phyloP scores from a whole-genome alignment of 2,329 filamentous ascomycete genomes.

The Pyrenochaeta sp. region DNA sequence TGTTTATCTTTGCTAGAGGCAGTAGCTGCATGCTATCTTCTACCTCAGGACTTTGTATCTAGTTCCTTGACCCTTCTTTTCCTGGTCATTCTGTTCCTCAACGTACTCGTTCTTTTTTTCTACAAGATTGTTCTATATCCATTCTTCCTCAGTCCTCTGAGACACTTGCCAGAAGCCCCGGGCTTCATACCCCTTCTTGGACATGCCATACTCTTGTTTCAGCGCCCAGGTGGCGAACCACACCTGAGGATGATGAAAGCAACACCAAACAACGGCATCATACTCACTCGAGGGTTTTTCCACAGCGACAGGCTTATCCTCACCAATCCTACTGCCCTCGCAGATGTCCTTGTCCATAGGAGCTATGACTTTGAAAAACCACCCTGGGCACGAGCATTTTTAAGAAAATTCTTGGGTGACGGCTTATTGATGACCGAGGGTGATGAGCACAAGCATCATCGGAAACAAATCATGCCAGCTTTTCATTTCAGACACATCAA shows the following conservation, averaged over 20 bases:
- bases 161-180: slow-evolving; percentile 46
- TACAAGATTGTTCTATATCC: slow-evolving; percentile 45
- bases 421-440: slow-evolving; percentile 61
- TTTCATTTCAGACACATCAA: slow-evolving; percentile 89
- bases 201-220: slow-evolving; percentile 46
- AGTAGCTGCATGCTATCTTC: slow-evolving; percentile 23
- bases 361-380: slow-evolving; percentile 65
- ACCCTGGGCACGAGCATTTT: slow-evolving; percentile 50
- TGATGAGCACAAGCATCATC: slow-evolving; percentile 59
- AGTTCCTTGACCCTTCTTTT: slow-evolving; percentile 23
- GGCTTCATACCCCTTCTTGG: slow-evolving; percentile 45
- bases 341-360: slow-evolving; percentile 61
- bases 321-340: slow-evolving; percentile 51
- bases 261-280: slow-evolving; percentile 51
- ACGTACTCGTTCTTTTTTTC: slow-evolving; percentile 20
- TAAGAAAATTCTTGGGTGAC: slow-evolving; percentile 59
- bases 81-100: slow-evolving; percentile 23
- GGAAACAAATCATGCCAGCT: slow-evolving; percentile 80
- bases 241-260: slow-evolving; percentile 47
- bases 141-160: slow-evolving; percentile 48
- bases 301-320: slow-evolving; percentile 48
- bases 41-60: slow-evolving; percentile 21
- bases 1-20: slow-evolving; percentile 28
- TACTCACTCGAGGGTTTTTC: slow-evolving; percentile 50
- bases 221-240: slow-evolving; percentile 41